These are phyloP conservation scores for Didymellaceae sp. DNA, from an alignment of 2,329 filamentous ascomycete species.

Conservation along the genomic window DNA sequence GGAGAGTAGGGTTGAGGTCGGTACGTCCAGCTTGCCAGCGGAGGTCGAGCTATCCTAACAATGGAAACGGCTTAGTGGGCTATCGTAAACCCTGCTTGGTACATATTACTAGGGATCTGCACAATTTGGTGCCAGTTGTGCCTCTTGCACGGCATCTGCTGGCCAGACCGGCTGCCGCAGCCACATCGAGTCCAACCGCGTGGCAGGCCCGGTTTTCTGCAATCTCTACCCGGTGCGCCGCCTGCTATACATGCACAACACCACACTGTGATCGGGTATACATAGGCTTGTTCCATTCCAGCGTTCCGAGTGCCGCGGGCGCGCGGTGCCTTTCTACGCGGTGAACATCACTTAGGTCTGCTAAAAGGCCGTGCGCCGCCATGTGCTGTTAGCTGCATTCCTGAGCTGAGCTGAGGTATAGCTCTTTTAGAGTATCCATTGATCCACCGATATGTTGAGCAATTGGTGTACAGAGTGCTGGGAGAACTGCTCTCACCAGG, in stretches of 20 bases:
- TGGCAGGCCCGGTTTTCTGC: constrained; percentile 23
- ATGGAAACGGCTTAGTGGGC: constrained; percentile 25
- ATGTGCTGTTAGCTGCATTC: constrained; percentile 15
- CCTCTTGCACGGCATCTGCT: constrained; percentile 20
- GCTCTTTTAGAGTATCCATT: constrained; percentile 1
- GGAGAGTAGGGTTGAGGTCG: constrained; percentile 28
- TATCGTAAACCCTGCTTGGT: constrained; percentile 30
- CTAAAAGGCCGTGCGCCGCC: background rate
- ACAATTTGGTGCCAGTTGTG: constrained; percentile 23
- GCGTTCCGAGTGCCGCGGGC: constrained; percentile 8
- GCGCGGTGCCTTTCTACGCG: too few relatives aligned
- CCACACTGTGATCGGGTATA: background rate
- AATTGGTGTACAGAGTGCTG: background rate
- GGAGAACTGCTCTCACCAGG: background rate
- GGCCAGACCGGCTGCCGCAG: constrained; percentile 25
- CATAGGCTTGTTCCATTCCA: background rate
- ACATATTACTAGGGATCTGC: constrained; percentile 26
- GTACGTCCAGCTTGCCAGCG: constrained; percentile 23
- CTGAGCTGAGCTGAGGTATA: background rate
- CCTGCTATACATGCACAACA: constrained; percentile 6
- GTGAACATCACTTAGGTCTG: background rate
- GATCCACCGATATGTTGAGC: background rate
- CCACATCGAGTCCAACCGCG: constrained; percentile 22
- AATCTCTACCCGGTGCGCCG: constrained; percentile 17
- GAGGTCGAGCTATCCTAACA: constrained; percentile 28